Conservation (phyloP, 352 stramenopile species). For the Aphanomyces invadans region DNA sequence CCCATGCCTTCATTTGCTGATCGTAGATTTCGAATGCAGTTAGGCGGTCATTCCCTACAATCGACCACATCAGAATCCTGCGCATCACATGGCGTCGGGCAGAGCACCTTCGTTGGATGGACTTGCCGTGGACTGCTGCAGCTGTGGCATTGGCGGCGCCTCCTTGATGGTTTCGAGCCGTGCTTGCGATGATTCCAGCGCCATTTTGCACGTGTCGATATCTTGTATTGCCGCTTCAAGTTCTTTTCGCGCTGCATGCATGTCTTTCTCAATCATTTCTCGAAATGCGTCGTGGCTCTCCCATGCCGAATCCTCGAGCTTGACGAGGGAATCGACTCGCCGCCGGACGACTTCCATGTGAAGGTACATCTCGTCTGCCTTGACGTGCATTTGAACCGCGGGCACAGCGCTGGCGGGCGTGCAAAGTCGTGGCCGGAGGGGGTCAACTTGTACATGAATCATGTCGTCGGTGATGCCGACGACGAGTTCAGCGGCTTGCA, state of each 20-base stretch:
- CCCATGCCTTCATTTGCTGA: slow-evolving; percentile 10
- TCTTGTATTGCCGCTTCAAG: not conserved
- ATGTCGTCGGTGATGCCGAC: not conserved
- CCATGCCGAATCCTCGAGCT: not conserved
- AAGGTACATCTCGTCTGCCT: not conserved
- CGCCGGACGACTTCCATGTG: slow-evolving; percentile 15
- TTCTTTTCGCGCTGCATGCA: not conserved
- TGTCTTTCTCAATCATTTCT: not conserved
- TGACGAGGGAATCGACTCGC: not conserved
- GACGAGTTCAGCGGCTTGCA: slow-evolving; percentile 26
- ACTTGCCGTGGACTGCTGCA: not conserved
- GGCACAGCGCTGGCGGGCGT: not conserved
- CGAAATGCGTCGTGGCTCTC: slow-evolving; percentile 18
- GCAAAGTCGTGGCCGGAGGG: not conserved
- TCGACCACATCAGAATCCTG: not conserved
- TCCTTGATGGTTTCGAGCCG: not conserved
- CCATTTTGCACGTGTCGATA: not conserved
- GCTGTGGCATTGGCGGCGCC: not conserved
- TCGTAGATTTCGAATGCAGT: slow-evolving; percentile 18
- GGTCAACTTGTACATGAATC: slow-evolving; percentile 5
- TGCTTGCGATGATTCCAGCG: not conserved
- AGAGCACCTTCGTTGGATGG: not conserved
- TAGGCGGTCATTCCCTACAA: not conserved
- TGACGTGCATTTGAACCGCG: not conserved
- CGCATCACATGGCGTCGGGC: too few relatives aligned